Base-by-base conservation (phyloP, 2,329 filamentous ascomycete species). In the Penicillium olsonii region DNA sequence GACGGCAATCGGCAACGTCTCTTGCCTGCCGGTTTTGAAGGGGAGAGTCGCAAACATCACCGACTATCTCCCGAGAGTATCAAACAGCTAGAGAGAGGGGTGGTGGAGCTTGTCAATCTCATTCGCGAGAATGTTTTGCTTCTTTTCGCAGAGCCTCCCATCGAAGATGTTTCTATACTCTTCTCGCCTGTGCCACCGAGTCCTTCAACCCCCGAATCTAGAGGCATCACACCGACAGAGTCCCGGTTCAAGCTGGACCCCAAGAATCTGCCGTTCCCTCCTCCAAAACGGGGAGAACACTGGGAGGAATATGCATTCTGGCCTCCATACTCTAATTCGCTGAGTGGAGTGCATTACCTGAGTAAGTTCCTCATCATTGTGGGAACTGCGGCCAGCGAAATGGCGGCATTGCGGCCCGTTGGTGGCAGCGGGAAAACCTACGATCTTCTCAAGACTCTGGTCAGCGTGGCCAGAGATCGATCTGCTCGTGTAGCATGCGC, bases 221-320 rank as follows among this genome's bases (percentile, higher is more conserved):
- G 64, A 22, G 67, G 67, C 2, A 79, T 81, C 4, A 80, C 81
- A 1, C 82, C 84, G 9, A 74, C 75, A 45, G 87, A 90, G 59
- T 85, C 87, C 38, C 83, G 88, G 1, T 92, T 95, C 71, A 87
- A 85, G 47, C 84, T 96, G 52, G 90, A 96, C 64, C 78, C 84
- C 0, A 87, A 82, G 64, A 91, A 88, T 54, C 76, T 89, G 2
- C 92, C 90, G 1, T 84, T 85, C 10, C 85, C 87, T 1, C 90
- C 88, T 0, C 89, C 90, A 0, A 88, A 81, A 59, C 83, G 82
- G 37, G 92, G 92, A 5, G 90, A 96, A 61, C 76, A 86, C 0
- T 97, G 91, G 90, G 94, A 97, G 65, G 87, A 92, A 73, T 84
- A 94, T 69, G 92, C 92, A 0, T 99, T 97, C 70, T 97, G 92